Evolutionary conservation across 257 asterid species (phyloP).

Genomic region (Solanum dulcamara): DNA sequence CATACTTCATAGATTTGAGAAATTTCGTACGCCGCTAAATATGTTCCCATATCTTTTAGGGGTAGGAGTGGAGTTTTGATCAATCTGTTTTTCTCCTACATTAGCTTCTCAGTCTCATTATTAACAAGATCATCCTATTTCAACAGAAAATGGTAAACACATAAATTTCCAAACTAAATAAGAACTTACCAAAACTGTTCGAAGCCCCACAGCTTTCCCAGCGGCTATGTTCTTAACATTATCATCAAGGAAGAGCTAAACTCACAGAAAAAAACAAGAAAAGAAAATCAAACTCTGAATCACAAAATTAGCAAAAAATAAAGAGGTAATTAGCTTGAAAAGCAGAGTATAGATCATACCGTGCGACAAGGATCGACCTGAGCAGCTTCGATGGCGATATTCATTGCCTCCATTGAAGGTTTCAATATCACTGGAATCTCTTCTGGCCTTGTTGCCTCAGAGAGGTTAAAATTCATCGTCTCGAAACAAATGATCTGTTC

Average conservation of each 20-base stretch:
- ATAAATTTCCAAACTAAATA: background rate
- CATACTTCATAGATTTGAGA: no score
- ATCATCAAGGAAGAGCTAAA: slow-evolving; percentile 80
- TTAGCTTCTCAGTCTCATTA: no score
- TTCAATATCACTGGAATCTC: slow-evolving; percentile 71
- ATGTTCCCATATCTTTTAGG: no score
- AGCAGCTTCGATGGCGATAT: slow-evolving; percentile 49
- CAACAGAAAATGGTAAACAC: background rate
- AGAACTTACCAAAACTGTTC: slow-evolving; percentile 59
- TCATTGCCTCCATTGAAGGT: slow-evolving; percentile 71
- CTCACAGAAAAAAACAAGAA: background rate
- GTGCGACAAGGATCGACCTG: slow-evolving; percentile 68
- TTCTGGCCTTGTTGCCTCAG: slow-evolving; percentile 22
- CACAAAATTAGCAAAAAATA: background rate
- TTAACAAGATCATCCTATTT: no score
- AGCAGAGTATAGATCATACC: slow-evolving; percentile 25
- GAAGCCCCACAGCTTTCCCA: slow-evolving; percentile 61
- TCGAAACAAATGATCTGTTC: slow-evolving; percentile 75
- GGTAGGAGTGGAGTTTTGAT: no score
- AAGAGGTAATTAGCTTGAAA: background rate
- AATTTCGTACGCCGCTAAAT: no score
- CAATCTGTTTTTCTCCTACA: no score
- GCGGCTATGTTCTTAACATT: slow-evolving; percentile 60
- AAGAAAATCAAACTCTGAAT: background rate
- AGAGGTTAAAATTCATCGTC: slow-evolving; percentile 64